Evolutionary conservation across 805 yeast species (phyloP).

Genomic region (Saccharomyces mikatae): DNA sequence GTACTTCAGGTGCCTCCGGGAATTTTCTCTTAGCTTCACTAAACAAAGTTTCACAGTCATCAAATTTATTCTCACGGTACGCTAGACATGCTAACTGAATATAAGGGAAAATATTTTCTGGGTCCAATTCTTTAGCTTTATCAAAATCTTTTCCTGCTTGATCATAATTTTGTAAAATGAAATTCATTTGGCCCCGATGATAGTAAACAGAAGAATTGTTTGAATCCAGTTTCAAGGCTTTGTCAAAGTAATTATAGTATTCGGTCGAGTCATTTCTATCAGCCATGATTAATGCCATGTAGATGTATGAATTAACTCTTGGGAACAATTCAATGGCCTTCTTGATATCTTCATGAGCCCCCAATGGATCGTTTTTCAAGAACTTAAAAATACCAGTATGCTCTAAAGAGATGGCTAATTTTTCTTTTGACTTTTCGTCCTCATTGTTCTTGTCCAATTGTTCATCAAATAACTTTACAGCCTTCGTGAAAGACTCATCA

Average conservation of each 20-base stretch:
- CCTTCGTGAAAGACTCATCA: constrained; percentile 43
- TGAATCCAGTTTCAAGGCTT: constrained; percentile 63
- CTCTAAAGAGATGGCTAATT: constrained; percentile 69
- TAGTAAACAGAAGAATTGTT: constrained; percentile 76
- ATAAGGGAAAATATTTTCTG: constrained; percentile 70
- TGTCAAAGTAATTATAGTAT: constrained; percentile 64
- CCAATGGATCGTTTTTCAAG: constrained; percentile 62
- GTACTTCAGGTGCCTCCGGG: constrained; percentile 85
- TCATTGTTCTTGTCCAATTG: constrained; percentile 20
- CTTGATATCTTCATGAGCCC: constrained; percentile 57
- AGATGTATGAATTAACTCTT: constrained; percentile 73
- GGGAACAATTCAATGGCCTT: constrained; percentile 60
- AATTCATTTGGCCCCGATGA: constrained; percentile 89
- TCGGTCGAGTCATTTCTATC: constrained; percentile 65
- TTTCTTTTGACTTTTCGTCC: constrained; percentile 27
- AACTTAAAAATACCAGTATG: constrained; percentile 77
- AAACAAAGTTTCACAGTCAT: constrained; percentile 57
- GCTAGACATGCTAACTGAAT: constrained; percentile 90
- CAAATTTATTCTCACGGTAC: constrained; percentile 56
- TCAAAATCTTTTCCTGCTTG: constrained; percentile 69
- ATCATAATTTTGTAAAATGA: constrained; percentile 65
- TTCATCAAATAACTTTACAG: constrained; percentile 40
- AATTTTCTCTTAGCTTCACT: constrained; percentile 62
- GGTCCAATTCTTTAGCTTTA: constrained; percentile 67
- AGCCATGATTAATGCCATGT: constrained; percentile 74